These are phyloP conservation scores for Aspergillus japonicus DNA, from an alignment of 2,329 filamentous ascomycete species.

Conservation along the genomic window DNA sequence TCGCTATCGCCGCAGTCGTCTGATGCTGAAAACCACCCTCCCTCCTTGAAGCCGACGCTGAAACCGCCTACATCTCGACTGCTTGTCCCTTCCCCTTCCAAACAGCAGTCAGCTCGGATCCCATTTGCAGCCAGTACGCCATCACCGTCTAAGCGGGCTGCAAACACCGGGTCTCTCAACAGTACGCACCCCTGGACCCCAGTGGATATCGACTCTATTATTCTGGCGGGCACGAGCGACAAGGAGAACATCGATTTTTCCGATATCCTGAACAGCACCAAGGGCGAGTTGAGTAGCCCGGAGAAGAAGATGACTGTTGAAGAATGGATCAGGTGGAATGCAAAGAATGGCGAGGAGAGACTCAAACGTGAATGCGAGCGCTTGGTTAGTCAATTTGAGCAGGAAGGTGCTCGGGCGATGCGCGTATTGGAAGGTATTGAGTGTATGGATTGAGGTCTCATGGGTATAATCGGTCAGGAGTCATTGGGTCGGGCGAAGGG, in stretches of 20 bases:
- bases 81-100: constrained; percentile 34
- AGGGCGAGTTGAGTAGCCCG: constrained; percentile 64
- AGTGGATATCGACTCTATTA: constrained; percentile 70
- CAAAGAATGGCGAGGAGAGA: constrained; percentile 73
- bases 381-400: constrained; percentile 79
- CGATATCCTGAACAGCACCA: constrained; percentile 52
- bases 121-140: constrained; percentile 47
- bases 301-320: constrained; percentile 92
- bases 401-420: constrained; percentile 76
- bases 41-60: constrained; percentile 67
- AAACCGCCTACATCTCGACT: constrained; percentile 52
- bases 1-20: constrained; percentile 73
- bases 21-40: constrained; percentile 76
- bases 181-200: constrained; percentile 66
- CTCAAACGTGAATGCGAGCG: constrained; percentile 78
- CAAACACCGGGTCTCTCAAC: constrained; percentile 52
- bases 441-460: constrained; percentile 40
- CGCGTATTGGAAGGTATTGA: constrained; percentile 71
- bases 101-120: constrained; percentile 38
- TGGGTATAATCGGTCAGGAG: constrained; percentile 10
- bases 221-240: constrained; percentile 35
- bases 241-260: constrained; percentile 53
- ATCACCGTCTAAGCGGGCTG: constrained; percentile 64
- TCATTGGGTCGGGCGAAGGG: constrained; percentile 14
- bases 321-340: constrained; percentile 85